A percentile compares a stretch with the other conserved stretches of the same genome.
Conservation (phyloP, 73 alveolate genomes). For the Paramecium pentaurelia region DNA sequence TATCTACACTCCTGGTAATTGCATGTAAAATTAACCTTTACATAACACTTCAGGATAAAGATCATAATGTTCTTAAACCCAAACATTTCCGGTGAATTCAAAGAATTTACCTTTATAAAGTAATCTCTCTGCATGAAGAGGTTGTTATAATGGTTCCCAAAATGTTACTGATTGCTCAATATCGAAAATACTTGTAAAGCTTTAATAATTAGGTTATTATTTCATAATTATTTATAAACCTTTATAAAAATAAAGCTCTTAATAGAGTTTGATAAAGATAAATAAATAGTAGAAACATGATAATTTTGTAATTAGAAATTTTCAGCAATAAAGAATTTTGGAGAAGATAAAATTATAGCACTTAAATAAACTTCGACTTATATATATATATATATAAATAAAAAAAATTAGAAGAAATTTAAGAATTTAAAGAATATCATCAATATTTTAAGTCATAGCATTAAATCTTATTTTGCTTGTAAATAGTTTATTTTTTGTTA, state of each 20-base stretch:
- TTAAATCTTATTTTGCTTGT: too few relatives aligned
- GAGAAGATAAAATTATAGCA: not conserved
- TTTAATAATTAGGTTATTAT: not conserved
- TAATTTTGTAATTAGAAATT: not conserved
- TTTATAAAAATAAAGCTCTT: not conserved
- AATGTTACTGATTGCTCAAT: not conserved
- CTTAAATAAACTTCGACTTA: not conserved
- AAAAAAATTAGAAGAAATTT: too few relatives aligned
- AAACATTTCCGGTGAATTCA: not conserved
- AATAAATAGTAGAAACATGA: not conserved
- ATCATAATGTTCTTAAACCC: not conserved
- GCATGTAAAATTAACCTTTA: not conserved
- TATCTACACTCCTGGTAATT: not conserved
- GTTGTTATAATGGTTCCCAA: not conserved
- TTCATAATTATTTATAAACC: not conserved
- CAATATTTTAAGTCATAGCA: too few relatives aligned
- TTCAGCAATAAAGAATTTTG: too few relatives aligned
- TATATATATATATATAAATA: too few relatives aligned
- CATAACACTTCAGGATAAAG: not conserved
- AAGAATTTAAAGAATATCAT: not conserved
- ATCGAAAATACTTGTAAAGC: not conserved
- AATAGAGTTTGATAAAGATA: not conserved
- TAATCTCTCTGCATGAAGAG: not conserved
- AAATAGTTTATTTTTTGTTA: too few relatives aligned
- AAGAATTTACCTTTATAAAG: not conserved